Evolutionary conservation across 345 rosid species (phyloP), one percentile per base, ranked within the genome.

Genomic region (Gossypium stocksii): DNA sequence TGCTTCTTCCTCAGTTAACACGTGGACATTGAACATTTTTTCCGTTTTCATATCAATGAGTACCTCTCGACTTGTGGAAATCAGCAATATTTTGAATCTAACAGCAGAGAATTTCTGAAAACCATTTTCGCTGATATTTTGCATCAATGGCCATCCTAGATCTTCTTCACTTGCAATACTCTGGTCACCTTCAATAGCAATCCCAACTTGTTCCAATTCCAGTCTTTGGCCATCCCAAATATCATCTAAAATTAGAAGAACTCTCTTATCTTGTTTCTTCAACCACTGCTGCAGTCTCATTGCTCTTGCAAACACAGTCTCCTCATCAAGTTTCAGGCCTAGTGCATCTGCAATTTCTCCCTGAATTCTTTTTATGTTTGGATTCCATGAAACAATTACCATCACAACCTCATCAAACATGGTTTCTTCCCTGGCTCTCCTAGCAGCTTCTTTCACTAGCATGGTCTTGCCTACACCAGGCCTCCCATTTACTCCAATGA

Each of bases 61-160:
- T 9, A 79, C 74, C 3, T 57, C 5, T 54, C 0, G 22, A 13
- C 6, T 22, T 71, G 74, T 71, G 1, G 84, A 78, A 0, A 82
- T 80, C 44, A 85, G 3, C 19, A 85, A 3, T 13, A 85, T 17
- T 69, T 78, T 85, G 64, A 48, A 22, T 51, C 72, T 69, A 48
- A 23, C 72, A 51, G 72, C 59, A 69, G 59, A 69, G 45, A 16
- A 23, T 69, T 69, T 69, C 60, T 51, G 72, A 27, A 69, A 51
- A 51, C 9, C 72, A 49, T 27, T 25, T 67, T 14, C 56, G 49
- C 17, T 2, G 8, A 13, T 16, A 48, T 48, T 69, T 69, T 52
- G 72, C 59, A 49, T 27, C 45, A 69, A 15, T 48, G 44, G 25
- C 41, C 41, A 1, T 9, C 72, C 59, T 16, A 2, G 19, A 9